Evolutionary conservation across 805 yeast genomes (phyloP).

Genomic region (Candida xiaguanensis): DNA sequence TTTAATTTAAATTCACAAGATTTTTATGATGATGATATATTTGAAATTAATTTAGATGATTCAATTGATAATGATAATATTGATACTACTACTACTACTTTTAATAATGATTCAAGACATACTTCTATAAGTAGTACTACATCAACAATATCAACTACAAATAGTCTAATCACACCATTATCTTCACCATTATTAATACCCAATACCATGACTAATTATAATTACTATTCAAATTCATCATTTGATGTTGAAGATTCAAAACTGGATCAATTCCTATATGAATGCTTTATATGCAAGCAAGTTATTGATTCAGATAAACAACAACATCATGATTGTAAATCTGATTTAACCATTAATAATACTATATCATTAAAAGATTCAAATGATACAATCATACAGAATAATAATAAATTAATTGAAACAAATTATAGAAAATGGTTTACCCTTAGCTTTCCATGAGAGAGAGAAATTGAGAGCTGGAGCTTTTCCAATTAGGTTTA

Average conservation of each 20-base stretch:
- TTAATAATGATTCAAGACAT: conserved; percentile 4
- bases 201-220: no score
- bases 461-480: not conserved
- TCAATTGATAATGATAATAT: not conserved
- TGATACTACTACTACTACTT: no score
- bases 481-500: not conserved
- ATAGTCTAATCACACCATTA: conserved; percentile 3
- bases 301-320: conserved; percentile 2
- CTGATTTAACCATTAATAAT: not conserved
- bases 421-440: conserved; percentile 26
- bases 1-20: no score
- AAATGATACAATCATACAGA: conserved; percentile 10
- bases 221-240: no score
- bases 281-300: conserved; percentile 16
- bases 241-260: not conserved
- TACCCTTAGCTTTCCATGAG: not conserved
- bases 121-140: no score
- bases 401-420: conserved; percentile 16
- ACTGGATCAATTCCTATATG: conserved; percentile 11
- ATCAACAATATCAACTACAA: not conserved
- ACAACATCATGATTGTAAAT: conserved; percentile 3
- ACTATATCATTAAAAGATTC: not conserved
- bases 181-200: conserved; percentile 4
- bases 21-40: conserved; percentile 10
- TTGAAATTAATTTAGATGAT: conserved; percentile 10